Percentiles rank a stretch among this genome's conserved stretches.
Conservation (phyloP, 371 early-diverging fungal species). For the Blakeslea trispora region DNA sequence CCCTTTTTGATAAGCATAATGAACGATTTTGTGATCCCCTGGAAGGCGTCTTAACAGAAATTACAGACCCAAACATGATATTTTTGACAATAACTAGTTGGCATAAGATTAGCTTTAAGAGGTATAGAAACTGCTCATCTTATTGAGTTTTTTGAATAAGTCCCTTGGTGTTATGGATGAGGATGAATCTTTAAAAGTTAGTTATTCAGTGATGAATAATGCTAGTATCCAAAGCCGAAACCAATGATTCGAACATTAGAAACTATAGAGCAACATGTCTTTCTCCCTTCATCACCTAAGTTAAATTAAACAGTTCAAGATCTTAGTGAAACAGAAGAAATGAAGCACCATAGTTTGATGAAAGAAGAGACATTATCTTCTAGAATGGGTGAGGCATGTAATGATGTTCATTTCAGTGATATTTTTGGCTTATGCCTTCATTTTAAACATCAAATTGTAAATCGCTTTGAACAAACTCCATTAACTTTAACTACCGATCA, state of each 20-base stretch:
- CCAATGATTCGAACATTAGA: constrained; percentile 14
- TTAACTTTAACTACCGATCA: no score
- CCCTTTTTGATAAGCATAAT: no score
- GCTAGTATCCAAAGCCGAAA: constrained; percentile 12
- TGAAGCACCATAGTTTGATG: constrained; percentile 16
- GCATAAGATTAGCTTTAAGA: constrained; percentile 10
- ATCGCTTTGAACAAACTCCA: no score
- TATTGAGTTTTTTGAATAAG: constrained; percentile 18
- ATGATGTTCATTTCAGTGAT: no score
- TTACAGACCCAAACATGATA: constrained; percentile 14
- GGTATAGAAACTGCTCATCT: constrained; percentile 17
- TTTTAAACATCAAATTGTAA: no score
- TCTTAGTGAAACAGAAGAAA: constrained; percentile 19
- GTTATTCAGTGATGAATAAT: constrained; percentile 16
- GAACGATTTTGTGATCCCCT: no score
- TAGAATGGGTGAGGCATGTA: constrained; percentile 18
- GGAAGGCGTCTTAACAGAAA: constrained; percentile 8
- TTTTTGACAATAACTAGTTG: constrained; percentile 11
- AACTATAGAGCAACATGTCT: constrained; percentile 12
- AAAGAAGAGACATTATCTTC: constrained; percentile 13
- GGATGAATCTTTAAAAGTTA: constrained; percentile 4
- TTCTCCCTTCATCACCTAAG: constrained; percentile 15
- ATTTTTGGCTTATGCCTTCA: no score
- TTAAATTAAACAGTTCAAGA: no score
- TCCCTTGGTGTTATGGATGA: no score